phyloP scores from a whole-genome alignment of 345 rosid genomes.

The Citrus reticulata region DNA sequence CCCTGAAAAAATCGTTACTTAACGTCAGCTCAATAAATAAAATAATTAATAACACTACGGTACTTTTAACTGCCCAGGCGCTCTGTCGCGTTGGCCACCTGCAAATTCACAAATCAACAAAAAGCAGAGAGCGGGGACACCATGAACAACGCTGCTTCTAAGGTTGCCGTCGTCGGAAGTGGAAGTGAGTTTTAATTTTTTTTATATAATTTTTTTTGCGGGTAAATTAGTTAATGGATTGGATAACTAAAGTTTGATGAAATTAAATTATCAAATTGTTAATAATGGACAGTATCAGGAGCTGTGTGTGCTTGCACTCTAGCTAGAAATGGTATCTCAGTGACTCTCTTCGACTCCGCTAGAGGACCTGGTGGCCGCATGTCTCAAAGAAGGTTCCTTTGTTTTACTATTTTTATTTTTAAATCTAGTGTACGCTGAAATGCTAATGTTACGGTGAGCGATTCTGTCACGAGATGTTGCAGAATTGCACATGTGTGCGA shows the following conservation, averaged over 20 bases:
- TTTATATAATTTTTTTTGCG: neutral
- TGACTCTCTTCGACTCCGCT: conserved; percentile 74
- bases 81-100: neutral
- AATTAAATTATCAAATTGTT: neutral
- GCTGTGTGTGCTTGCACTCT: conserved; percentile 83
- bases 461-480: too few relatives aligned
- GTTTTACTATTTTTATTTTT: neutral
- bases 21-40: too few relatives aligned
- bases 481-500: too few relatives aligned
- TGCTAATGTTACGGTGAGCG: neutral
- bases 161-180: conserved; percentile 75
- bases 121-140: neutral
- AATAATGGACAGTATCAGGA: conserved; percentile 55
- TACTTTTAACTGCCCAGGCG: neutral
- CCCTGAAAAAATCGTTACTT: too few relatives aligned
- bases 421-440: neutral
- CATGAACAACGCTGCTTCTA: conserved; percentile 41
- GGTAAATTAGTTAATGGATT: neutral
- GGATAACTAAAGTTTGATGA: neutral
- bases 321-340: conserved; percentile 65
- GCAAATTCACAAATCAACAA: neutral
- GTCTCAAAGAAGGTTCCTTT: conserved; percentile 76
- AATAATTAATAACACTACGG: too few relatives aligned
- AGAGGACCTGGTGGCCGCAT: conserved; percentile 89
- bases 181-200: conserved; percentile 50